These are phyloP conservation scores for Vaccinium macrocarpon DNA, from an alignment of 148 eudicot species.

Conservation along the genomic window DNA sequence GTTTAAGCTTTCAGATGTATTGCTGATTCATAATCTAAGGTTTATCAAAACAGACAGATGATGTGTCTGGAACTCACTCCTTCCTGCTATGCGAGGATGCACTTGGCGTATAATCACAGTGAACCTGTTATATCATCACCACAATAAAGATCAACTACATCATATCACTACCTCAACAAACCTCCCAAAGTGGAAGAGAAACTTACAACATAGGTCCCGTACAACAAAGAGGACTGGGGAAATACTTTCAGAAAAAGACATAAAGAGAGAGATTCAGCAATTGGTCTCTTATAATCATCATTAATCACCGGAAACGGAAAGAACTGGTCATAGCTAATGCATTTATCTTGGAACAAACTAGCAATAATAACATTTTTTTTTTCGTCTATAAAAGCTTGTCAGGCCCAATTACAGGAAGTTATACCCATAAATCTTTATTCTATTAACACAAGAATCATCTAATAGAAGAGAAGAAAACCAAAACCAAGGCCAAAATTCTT, in stretches of 20 bases:
- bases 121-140: no score
- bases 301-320: not conserved
- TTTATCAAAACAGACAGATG: not conserved
- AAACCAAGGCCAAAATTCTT: slow-evolving; percentile 5
- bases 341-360: not conserved
- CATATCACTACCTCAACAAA: not conserved
- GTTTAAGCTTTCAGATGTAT: not conserved
- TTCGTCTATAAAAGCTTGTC: not conserved
- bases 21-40: not conserved
- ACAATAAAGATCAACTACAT: no score
- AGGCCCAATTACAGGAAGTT: not conserved
- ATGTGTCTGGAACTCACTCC: not conserved
- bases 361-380: not conserved
- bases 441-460: not conserved
- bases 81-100: not conserved
- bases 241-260: not conserved
- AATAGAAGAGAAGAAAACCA: not conserved
- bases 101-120: not conserved
- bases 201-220: not conserved
- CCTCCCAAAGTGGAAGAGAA: not conserved
- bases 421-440: not conserved
- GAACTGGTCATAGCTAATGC: not conserved
- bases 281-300: not conserved
- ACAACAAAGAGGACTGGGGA: not conserved
- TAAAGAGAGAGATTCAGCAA: not conserved